Evolutionary conservation across 2,329 filamentous ascomycete species (phyloP), one percentile per base, ranked within the genome.

Genomic region (Penicillium capsulatum): DNA sequence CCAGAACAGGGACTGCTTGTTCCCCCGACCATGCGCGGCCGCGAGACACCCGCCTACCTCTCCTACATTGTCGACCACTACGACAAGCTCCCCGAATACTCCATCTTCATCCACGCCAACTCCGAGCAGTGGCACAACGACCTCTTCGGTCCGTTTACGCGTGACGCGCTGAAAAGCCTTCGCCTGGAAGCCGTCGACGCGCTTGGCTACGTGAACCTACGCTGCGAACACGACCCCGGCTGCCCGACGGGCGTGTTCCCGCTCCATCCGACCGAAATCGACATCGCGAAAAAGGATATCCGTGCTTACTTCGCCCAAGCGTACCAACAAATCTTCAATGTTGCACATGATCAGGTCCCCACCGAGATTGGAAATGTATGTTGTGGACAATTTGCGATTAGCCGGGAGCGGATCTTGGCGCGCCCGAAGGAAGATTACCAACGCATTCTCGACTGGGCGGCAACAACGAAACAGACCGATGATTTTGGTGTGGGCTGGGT

Each of bases 21-120:
- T 3, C 24, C 53, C 20, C 17, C 30, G 7, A 40, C 34, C 4
- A 16, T 24, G 31, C 42, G 81, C 56, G 79, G 79, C 13, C 74
- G 79, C 46, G 79, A 83, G 58, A 76, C 74, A 17, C 74, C 79
- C 60, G 70, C 78, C 4, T 81, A 82, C 51, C 66, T 80, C 16
- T 75, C 71, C n/a, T 80, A 79, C 57, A 70, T 82, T 47, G 72
- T 79, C 53, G 75, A 80, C 53, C 70, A 75, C 55, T 82, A 82
- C 63, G 70, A 80, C 45, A 50, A 67, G 4, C 66, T 82, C 2
- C 72, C 77, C 2, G 75, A 79, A 46, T 65, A 80, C 42, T 67
- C 68, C 11, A 72, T 81, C 38, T 79, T 83, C 60, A 73, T 78
- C 58, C 79, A 82, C 50, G 47, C 48, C 9, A 36, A 40, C 14